Base-by-base conservation (phyloP, 768 basidiomycete genomes). In the Suillus weaverae region DNA sequence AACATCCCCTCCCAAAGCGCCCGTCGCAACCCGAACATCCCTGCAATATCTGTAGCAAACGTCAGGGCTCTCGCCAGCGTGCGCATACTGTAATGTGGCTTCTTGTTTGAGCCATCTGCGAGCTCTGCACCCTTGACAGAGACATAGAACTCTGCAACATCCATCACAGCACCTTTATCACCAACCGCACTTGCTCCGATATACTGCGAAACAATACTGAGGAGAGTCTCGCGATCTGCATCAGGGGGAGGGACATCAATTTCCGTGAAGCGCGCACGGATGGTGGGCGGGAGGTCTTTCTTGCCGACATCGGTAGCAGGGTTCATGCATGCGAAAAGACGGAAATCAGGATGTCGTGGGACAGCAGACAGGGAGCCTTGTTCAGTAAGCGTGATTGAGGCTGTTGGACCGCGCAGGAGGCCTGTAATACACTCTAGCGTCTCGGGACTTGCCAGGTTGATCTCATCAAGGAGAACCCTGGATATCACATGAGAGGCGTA, bases 321-420 rank as follows among this genome's bases (percentile, higher is more conserved):
- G 73, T 99, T 99, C 97, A 99, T 99, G 75, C 97, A 99, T 5
- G 95, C 95, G 71, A 99, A 99, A 5, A 99, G 83, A 22, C 97
- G 91, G 80, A 99, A 99, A 70, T 97, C 90, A 20, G 94, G 88
- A 74, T 99, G 97, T 0, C 97, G 90, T 57, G 90, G 89, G 35
- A 99, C 84, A 2, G 92, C 91, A 69, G 95, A 93, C 62, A 98
- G 77, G 11, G 94, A 90, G 1, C 96, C 97, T 73, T 95, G 88
- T 73, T 99, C 97, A 0, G 95, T 95, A 63, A 99, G 80, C 0
- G 95, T 93, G 69, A 99, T 90, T 1, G 97, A 99, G 0, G 94
- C 87, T 9, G 86, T 87, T 1, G 94, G 85, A n/a, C 89, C 86
- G 66, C 92, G 90, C 20, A 99, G 84, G 9, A 99, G 82, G n/a